Evolutionary conservation across 1,139 yeast genomes (phyloP).

Genomic region (Kodamaea anthophila): DNA sequence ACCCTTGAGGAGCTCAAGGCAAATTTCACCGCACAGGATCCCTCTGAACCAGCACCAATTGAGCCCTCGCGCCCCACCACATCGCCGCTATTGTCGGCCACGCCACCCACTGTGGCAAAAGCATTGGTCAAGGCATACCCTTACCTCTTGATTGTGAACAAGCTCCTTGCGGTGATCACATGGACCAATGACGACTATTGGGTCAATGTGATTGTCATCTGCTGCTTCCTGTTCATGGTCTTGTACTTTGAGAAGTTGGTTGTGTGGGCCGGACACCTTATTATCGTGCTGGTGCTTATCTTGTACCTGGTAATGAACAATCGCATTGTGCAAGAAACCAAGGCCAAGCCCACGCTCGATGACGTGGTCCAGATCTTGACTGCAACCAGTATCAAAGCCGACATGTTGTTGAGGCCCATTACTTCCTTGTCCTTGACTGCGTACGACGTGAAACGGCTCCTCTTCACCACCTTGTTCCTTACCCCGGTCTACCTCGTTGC

Average conservation of each 20-base stretch:
- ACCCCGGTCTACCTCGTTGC: constrained; percentile 77
- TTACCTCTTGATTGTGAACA: constrained; percentile 66
- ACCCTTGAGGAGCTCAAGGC: constrained; percentile 11
- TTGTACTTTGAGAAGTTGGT: constrained; percentile 69
- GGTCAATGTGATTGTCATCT: constrained; percentile 61
- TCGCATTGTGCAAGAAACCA: constrained; percentile 46
- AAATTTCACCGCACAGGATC: constrained; percentile 9
- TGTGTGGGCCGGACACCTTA: constrained; percentile 74
- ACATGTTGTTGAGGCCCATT: constrained; percentile 70
- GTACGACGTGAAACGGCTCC: constrained; percentile 69
- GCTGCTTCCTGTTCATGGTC: constrained; percentile 52
- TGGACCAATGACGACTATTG: constrained; percentile 90
- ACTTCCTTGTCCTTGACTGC: constrained; percentile 65
- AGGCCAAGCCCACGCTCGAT: constrained; percentile 73
- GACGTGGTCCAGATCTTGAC: constrained; percentile 81
- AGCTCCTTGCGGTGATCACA: constrained; percentile 63
- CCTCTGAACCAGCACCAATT: constrained; percentile 3
- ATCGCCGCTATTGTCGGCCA: constrained; percentile 67
- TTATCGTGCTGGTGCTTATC: constrained; percentile 62
- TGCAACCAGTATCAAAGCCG: constrained; percentile 68
- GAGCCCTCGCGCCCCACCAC: constrained; percentile 34
- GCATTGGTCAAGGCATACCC: constrained; percentile 82
- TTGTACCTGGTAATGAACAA: constrained; percentile 59
- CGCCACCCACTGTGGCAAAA: constrained; percentile 88
- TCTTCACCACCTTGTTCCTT: constrained; percentile 77